Evolutionary conservation across 2,329 filamentous ascomycete species (phyloP).

Genomic region (Alternaria rosae): DNA sequence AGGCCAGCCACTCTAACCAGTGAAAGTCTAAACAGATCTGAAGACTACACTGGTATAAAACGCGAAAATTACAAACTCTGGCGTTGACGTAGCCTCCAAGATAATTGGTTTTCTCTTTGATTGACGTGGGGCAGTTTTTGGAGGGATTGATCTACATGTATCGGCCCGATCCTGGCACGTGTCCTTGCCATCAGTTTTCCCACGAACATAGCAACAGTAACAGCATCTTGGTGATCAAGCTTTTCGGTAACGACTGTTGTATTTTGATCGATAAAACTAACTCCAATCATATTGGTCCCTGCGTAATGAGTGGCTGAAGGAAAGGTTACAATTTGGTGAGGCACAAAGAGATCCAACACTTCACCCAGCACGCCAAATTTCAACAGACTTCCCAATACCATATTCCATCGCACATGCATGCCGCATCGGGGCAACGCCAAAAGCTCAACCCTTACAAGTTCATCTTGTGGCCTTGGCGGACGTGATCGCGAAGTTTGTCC

Average conservation of each 20-base stretch:
- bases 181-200: no score
- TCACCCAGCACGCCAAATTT: not conserved
- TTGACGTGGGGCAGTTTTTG: not conserved
- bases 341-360: not conserved
- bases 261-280: not conserved
- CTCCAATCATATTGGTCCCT: not conserved
- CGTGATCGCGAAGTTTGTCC: slow-evolving; percentile 9
- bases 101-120: not conserved
- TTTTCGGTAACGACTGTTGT: not conserved
- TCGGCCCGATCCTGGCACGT: not conserved
- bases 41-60: not conserved
- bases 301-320: not conserved
- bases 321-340: not conserved
- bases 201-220: not conserved
- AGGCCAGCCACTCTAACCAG: no score
- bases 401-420: not conserved
- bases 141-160: not conserved
- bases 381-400: no score
- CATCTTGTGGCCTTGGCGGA: not conserved
- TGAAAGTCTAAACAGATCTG: no score
- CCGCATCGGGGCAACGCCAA: not conserved
- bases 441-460: not conserved
- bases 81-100: not conserved
- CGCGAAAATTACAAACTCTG: not conserved
- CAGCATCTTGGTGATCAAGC: not conserved